These are phyloP conservation scores for Arthrocladium fulminans DNA, from an alignment of 2,329 filamentous ascomycete species.

Conservation along the genomic window DNA sequence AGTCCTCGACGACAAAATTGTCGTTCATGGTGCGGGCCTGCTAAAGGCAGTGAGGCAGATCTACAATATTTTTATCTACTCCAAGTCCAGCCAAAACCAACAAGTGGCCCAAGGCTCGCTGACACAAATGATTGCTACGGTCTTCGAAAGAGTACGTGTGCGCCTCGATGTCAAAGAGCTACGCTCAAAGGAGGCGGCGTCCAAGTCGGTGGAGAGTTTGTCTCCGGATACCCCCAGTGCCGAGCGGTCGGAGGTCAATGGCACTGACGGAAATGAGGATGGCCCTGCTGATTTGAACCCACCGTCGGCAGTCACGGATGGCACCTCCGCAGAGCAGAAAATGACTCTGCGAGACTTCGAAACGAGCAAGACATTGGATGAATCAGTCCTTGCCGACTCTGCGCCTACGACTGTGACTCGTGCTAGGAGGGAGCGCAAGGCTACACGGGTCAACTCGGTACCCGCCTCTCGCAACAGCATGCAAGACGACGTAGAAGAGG, in stretches of 20 bases:
- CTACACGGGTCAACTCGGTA: conserved; percentile 38
- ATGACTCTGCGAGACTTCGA: conserved; percentile 63
- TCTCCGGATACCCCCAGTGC: conserved; percentile 15
- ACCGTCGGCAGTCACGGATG: conserved; percentile 26
- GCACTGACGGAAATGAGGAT: conserved; percentile 17
- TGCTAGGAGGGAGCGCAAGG: conserved; percentile 41
- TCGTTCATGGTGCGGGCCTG: conserved; percentile 91
- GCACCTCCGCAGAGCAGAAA: conserved; percentile 42
- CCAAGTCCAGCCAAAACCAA: conserved; percentile 87
- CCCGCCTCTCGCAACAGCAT: conserved; percentile 27
- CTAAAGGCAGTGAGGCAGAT: conserved; percentile 95
- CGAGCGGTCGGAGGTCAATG: conserved; percentile 28
- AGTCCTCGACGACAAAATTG: conserved; percentile 96
- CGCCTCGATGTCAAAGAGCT: conserved; percentile 81
- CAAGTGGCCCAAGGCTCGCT: conserved; percentile 94
- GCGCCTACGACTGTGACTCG: conserved; percentile 59
- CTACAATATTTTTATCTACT: conserved; percentile 97
- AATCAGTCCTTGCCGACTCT: conserved; percentile 56
- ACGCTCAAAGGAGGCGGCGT: conserved; percentile 43
- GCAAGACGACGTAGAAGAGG: conserved; percentile 33
- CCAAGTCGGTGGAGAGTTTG: conserved; percentile 23
- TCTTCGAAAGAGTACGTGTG: conserved; percentile 88
- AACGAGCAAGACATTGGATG: conserved; percentile 57
- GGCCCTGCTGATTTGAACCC: conserved; percentile 7
- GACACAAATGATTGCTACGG: conserved; percentile 97